Evolutionary conservation across 2,329 filamentous ascomycete species (phyloP).

Genomic region (Claviceps citrina): DNA sequence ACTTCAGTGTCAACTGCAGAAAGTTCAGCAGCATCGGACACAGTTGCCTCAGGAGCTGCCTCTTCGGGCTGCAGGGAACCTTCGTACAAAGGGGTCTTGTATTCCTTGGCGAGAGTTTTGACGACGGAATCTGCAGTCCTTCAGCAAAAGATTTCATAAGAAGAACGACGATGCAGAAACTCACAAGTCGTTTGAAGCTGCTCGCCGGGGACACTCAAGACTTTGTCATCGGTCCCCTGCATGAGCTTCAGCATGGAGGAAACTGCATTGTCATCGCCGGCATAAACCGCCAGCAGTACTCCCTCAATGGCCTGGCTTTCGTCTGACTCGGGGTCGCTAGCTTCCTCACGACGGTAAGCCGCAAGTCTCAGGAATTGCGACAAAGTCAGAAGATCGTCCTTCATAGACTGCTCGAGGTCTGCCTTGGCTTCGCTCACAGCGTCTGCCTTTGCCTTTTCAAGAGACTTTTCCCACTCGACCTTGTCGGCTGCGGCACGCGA

Average conservation of each 20-base stretch:
- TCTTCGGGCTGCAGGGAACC: conserved; percentile 17
- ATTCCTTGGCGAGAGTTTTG: conserved; percentile 33
- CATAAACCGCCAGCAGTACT: conserved; percentile 62
- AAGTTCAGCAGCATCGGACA: conserved; percentile 47
- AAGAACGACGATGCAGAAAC: conserved; percentile 16
- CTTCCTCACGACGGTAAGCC: conserved; percentile 58
- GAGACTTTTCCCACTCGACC: conserved; percentile 42
- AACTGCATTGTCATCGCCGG: conserved; percentile 60
- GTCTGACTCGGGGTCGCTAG: conserved; percentile 46
- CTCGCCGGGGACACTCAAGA: conserved; percentile 49
- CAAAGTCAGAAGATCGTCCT: conserved; percentile 51
- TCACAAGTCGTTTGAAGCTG: conserved; percentile 56
- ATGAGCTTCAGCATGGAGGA: conserved; percentile 63
- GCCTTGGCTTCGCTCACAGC: conserved; percentile 37
- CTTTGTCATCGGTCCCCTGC: conserved; percentile 51
- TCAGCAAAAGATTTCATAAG: conserved; percentile 8
- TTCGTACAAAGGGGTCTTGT: conserved; percentile 29
- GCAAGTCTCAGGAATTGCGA: conserved; percentile 71
- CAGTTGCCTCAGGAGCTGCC: conserved; percentile 13
- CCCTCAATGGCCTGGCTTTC: conserved; percentile 73
- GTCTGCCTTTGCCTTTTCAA: conserved; percentile 41
- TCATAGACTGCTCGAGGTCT: conserved; percentile 36
- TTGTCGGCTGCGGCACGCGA: conserved; percentile 41
- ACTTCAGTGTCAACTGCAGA: conserved; percentile 48
- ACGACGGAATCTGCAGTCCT: conserved; percentile 19